Evolutionary conservation across 257 asterid species (phyloP), one percentile per base, ranked within the genome.

Genomic region (Asclepias syriaca): DNA sequence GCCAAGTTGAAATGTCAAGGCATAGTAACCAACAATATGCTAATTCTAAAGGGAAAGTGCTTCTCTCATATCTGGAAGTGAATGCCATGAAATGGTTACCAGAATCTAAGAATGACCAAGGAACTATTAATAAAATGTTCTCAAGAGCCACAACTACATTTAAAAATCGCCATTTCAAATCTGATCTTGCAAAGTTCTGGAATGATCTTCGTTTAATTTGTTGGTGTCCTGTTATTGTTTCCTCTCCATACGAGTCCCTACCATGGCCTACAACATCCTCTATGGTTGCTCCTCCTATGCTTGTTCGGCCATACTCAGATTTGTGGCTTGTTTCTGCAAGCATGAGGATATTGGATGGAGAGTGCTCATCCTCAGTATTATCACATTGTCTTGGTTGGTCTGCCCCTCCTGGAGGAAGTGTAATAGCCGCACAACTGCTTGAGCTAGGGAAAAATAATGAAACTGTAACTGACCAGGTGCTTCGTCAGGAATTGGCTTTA

Each of bases 311-410:
- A 67, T 82, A 81, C 82, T 74, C 85, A 4, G 98, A 93, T 70
- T 34, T 88, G 84, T 93, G 98, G 98, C 96, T 93, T 77, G 98
- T 89, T 71, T 93, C 97, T 61, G 98, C 97, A 59, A 93, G 98
- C 80, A 89, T 93, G 98, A 87, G 98, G 69, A 91, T 93, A 81
- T 84, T 93, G 78, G 98, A 93, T 76, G 92, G 94, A 78, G 96
- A 93, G 75, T 93, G 96, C 82, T 93, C 97, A 71, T 91, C 96
- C 73, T 87, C 98, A 66, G 84, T 86, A 58, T 87, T 93, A 77
- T 87, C 98, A 76, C 74, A 80, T 77, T 91, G 80, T 72, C 93
- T 93, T 77, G 97, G 97, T 68, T 93, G 98, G 97, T 87, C 96
- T 73, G 87, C 84, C 74, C 88, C 97, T 39, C 98, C 98, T 45